Evolutionary conservation across 2,329 filamentous ascomycete genomes (phyloP).

Genomic region (Thelonectria olida): DNA sequence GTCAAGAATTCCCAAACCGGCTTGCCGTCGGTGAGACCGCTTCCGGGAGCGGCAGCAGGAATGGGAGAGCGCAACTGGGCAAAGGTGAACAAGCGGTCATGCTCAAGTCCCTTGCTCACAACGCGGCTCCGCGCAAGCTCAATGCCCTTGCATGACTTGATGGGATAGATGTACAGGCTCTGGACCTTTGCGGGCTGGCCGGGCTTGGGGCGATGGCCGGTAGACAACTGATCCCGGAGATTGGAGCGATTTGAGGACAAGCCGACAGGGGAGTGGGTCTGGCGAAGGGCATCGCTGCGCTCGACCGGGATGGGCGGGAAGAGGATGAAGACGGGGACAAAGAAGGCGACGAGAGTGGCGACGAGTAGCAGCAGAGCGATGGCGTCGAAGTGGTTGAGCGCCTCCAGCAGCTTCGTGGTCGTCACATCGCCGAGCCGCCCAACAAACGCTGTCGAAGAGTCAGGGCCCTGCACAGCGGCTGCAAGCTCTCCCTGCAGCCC

Average conservation of each 20-base stretch:
- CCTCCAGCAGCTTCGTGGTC: conserved; percentile 30
- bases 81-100: conserved; percentile 86
- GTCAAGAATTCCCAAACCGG: conserved; percentile 77
- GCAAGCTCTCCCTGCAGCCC: conserved; percentile 29
- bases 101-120: conserved; percentile 74
- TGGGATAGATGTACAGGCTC: conserved; percentile 81
- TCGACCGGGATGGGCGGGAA: conserved; percentile 64
- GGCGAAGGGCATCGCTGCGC: conserved; percentile 61
- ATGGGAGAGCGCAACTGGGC: conserved; percentile 61
- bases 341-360: conserved; percentile 58
- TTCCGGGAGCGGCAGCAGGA: conserved; percentile 1
- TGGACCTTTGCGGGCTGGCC: conserved; percentile 50
- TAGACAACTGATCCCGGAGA: conserved; percentile 41
- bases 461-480: conserved; percentile 22
- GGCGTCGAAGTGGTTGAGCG: conserved; percentile 40
- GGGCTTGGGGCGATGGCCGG: conserved; percentile 31
- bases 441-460: conserved; percentile 19
- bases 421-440: conserved; percentile 31
- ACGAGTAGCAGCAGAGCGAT: conserved; percentile 51
- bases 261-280: conserved; percentile 63
- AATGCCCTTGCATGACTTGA: conserved; percentile 84
- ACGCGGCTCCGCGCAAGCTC: conserved; percentile 74
- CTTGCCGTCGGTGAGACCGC: conserved; percentile 40
- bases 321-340: conserved; percentile 62
- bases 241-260: conserved; percentile 50